Base-by-base conservation (phyloP, 768 basidiomycete genomes). In the Boletales sp. region DNA sequence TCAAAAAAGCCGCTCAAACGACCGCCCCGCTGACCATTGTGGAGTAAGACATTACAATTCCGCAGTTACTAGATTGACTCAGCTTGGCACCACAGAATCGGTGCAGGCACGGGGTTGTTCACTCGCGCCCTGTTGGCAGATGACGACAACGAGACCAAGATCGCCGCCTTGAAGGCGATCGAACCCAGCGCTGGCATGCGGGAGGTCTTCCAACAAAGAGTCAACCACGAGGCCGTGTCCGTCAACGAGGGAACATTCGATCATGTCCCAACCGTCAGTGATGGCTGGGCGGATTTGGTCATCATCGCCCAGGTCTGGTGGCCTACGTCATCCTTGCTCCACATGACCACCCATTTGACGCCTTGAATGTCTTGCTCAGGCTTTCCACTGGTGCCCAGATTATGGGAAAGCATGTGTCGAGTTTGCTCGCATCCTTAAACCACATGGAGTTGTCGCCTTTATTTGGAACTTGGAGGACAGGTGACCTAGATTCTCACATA, bases 391-490 rank as follows among this genome's bases (percentile, higher is more conserved):
- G 94, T 89, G 88, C 54, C 86, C 86, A 10, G 80, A 94, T 64
- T 86, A 83, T 62, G 78, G 82, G 41, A 74, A 72, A 46, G 91
- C 94, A 1, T 76, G 81, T 17, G 68, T 68, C 0, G 94, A 96
- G 63, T 89, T 95, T 57, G 77, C 82, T 8, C 81, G 91, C 31
- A 81, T 94, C 55, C 75, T 96, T 43, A 88, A 87, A 61, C 86
- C 89, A 0, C 69, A 70, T n/a, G 90, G 90, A 3, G 67, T 76
- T 1, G 76, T 87, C 15, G 84, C 77, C 6, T 75, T 90, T 49
- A 82, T 94, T 41, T 97, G 94, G 94, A 97, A 96, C 69, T 71
- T 94, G 30, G 94, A 96, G 66, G 85, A 92, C 67, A 74, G 86
- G 84, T 84, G 51, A 41, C 30, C 2, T 12, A 28, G 15, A 31